Base-by-base conservation (phyloP, 2,329 filamentous ascomycete genomes). In the Cladobotryum protrusum region DNA sequence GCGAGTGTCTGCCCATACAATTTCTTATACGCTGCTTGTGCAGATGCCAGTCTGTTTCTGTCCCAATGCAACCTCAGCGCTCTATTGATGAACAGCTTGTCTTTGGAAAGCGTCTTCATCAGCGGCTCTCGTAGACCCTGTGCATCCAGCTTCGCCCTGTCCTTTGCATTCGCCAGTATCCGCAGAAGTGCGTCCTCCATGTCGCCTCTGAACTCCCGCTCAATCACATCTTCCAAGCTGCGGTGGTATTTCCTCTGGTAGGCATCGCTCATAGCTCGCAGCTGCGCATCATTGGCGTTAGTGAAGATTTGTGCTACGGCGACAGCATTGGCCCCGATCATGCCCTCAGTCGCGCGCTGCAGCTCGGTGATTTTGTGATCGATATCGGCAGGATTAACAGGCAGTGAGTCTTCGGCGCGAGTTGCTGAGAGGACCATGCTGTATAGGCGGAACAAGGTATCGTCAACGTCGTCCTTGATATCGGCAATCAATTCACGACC, bases 221-320 rank as follows among this genome's bases (percentile, higher is more conserved):
- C 36, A 11, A 52, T 49, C 39, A 29, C 46, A 5, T 42, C 39
- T 14, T 50, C 18, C 12, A 50, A 19, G 15, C 58, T 59, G 19
- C 63, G 63, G 49, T 64, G 63, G 46, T 67, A 68, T 49, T 67
- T 68, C 13, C 53, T 52, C 39, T 55, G 52, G 43, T 69, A 69
- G 20, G 52, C 46, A 5, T 67, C 50, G 54, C 51, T 52, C 11
- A 68, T 55, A 20, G 64, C 57, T 7, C 33, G 54, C 48, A 73
- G 41, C 53, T 69, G 59, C 37, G 58, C 47, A 44, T 60, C 54
- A 56, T 69, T 68, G 56, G 57, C 57, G 44, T 52, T 60, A 4
- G 58, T 57, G 4, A 69, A 61, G 14, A 68, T 63, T 40, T 68
- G 61, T 0, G 60, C 61, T 2, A 69, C 64, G 1, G 59, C 51